Evolutionary conservation across 2,329 filamentous ascomycete genomes (phyloP).

Genomic region (Cercospora zeae-maydis): DNA sequence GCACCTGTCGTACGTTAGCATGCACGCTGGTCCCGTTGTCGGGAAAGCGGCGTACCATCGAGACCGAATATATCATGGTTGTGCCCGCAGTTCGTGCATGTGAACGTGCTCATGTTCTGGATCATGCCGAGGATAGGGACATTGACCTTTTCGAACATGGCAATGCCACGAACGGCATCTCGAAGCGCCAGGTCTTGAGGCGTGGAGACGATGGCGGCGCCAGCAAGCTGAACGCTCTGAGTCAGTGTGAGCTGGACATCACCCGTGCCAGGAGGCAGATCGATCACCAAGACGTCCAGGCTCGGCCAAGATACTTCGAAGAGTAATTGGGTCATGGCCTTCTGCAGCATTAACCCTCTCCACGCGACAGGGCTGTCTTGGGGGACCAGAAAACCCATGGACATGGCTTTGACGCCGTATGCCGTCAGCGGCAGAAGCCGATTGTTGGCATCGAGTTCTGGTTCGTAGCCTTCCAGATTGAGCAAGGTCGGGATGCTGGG

Average conservation of each 20-base stretch:
- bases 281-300: conserved; percentile 82
- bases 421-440: conserved; percentile 84
- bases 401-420: conserved; percentile 97
- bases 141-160: conserved; percentile 84
- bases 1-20: conserved; percentile 51
- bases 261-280: conserved; percentile 89
- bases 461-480: conserved; percentile 46
- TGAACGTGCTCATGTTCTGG: conserved; percentile 86
- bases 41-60: conserved; percentile 28
- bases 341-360: conserved; percentile 97
- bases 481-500: conserved; percentile 90
- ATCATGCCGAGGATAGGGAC: conserved; percentile 82
- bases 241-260: conserved; percentile 97
- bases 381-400: conserved; percentile 88
- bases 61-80: conserved; percentile 39
- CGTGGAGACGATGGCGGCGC: conserved; percentile 81
- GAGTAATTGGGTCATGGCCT: conserved; percentile 89
- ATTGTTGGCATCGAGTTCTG: conserved; percentile 50
- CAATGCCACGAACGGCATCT: conserved; percentile 86
- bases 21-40: not conserved
- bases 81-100: conserved; percentile 59
- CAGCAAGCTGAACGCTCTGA: conserved; percentile 80
- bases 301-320: conserved; percentile 94
- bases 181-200: conserved; percentile 90
- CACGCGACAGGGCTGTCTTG: conserved; percentile 83